phyloP scores from a whole-genome alignment of 1,284 basidiomycete genomes.

The Thecaphora frezii region DNA sequence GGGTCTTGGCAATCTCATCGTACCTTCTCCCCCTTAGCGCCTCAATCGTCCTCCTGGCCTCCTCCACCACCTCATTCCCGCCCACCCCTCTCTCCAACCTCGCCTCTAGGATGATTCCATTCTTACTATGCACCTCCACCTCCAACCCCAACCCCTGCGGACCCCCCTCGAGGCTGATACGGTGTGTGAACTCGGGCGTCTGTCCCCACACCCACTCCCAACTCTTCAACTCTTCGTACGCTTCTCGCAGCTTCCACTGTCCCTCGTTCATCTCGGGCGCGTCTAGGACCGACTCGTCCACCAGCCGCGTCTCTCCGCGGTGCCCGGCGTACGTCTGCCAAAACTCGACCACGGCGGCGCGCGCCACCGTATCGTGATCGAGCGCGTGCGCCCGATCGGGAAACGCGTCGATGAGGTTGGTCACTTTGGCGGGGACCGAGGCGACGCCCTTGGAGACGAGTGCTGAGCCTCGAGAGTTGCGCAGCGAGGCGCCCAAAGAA shows the following conservation, averaged over 20 bases:
- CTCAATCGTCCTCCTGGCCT: no score
- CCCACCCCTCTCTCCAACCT: no score
- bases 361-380: conserved; percentile 72
- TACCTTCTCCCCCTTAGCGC: no score
- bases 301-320: background rate
- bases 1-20: no score
- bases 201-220: conserved; percentile 95
- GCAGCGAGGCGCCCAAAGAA: conserved; percentile 39
- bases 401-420: conserved; percentile 71
- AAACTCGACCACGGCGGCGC: conserved; percentile 75
- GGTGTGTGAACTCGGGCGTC: conserved; percentile 81
- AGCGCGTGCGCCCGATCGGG: conserved; percentile 57
- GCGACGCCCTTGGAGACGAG: conserved; percentile 79
- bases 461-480: conserved; percentile 73
- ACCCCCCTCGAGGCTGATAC: conserved; percentile 5
- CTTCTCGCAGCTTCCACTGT: conserved; percentile 17
- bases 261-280: conserved; percentile 9
- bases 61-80: no score
- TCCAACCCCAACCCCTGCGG: no score
- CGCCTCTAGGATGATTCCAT: no score
- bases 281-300: conserved; percentile 22
- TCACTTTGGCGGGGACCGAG: conserved; percentile 88
- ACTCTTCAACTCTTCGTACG: conserved; percentile 63
- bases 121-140: conserved; percentile 4
- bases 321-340: conserved; percentile 64